Percentiles rank a stretch among this genome's conserved stretches.
Conservation (phyloP, 345 rosid species). For the Euphorbia peplus region DNA sequence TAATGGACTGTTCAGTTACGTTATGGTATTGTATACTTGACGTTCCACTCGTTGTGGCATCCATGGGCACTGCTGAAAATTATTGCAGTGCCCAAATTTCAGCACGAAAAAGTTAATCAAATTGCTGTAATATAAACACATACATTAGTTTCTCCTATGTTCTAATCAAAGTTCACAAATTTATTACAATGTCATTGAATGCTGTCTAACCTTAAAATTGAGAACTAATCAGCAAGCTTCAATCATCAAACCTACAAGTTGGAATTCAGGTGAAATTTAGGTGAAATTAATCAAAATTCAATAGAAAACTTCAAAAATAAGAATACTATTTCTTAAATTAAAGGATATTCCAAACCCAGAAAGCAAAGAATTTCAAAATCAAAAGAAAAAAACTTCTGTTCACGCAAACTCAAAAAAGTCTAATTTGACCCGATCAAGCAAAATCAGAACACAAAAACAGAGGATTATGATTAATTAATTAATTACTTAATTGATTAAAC, state of each 20-base stretch:
- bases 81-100: conserved; percentile 53
- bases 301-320: conserved; percentile 38
- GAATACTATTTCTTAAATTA: conserved; percentile 37
- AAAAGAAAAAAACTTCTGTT: conserved; percentile 34
- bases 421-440: conserved; percentile 34
- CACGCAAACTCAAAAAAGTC: conserved; percentile 40
- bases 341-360: conserved; percentile 44
- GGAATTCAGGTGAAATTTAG: conserved; percentile 17
- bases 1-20: conserved; percentile 67
- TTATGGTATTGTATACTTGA: conserved; percentile 59
- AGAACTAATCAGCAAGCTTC: conserved; percentile 40
- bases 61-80: conserved; percentile 72
- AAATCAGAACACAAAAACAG: conserved; percentile 26
- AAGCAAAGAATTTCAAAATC: conserved; percentile 36
- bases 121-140: conserved; percentile 29
- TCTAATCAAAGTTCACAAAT: conserved; percentile 14
- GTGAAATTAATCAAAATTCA: conserved; percentile 3
- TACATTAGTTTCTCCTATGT: conserved; percentile 17
- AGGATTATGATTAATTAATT: conserved; percentile 17
- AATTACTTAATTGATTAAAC: no score
- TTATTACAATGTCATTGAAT: conserved; percentile 7
- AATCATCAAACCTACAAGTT: conserved; percentile 46
- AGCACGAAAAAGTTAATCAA: conserved; percentile 29
- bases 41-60: conserved; percentile 75
- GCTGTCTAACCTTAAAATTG: conserved; percentile 33